Conservation (phyloP, 495 filamentous ascomycete species). For the Letharia columbiana region DNA sequence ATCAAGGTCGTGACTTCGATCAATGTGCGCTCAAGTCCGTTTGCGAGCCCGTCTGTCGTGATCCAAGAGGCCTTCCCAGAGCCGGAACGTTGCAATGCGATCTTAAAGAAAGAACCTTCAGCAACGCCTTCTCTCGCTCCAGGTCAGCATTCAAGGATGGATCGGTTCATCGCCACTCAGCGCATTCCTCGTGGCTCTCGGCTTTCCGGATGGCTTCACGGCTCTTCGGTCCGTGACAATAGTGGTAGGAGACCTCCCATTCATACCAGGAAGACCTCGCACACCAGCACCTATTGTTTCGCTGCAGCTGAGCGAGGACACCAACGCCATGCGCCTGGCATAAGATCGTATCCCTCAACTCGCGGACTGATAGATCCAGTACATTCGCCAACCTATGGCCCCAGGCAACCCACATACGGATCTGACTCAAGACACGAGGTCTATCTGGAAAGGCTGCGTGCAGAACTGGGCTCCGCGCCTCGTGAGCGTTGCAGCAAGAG, state of each 20-base stretch:
- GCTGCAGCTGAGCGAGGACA: conserved; percentile 2
- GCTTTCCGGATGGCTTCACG: conserved; percentile 23
- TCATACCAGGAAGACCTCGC: conserved; percentile 14
- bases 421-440: conserved; percentile 13
- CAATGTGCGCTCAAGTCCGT: conserved; percentile 16
- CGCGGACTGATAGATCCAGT: conserved; percentile 23
- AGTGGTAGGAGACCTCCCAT: background rate
- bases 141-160: conserved; percentile 1
- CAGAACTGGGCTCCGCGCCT: conserved; percentile 1
- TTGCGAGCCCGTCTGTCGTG: background rate
- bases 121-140: conserved; percentile 3
- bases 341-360: conserved; percentile 23
- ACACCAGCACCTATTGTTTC: conserved; percentile 6
- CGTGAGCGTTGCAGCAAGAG: background rate
- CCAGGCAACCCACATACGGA: conserved; percentile 16
- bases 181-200: conserved; percentile 20
- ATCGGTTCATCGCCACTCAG: conserved; percentile 15
- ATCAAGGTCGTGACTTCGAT: conserved; percentile 18
- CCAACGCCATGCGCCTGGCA: conserved; percentile 4
- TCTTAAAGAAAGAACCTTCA: background rate
- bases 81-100: background rate
- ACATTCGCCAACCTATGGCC: conserved; percentile 22
- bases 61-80: conserved; percentile 7
- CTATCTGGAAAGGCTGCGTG: background rate
- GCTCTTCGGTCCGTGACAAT: conserved; percentile 15